phyloP scores from a whole-genome alignment of 768 basidiomycete genomes.

The Harrya chromipes region DNA sequence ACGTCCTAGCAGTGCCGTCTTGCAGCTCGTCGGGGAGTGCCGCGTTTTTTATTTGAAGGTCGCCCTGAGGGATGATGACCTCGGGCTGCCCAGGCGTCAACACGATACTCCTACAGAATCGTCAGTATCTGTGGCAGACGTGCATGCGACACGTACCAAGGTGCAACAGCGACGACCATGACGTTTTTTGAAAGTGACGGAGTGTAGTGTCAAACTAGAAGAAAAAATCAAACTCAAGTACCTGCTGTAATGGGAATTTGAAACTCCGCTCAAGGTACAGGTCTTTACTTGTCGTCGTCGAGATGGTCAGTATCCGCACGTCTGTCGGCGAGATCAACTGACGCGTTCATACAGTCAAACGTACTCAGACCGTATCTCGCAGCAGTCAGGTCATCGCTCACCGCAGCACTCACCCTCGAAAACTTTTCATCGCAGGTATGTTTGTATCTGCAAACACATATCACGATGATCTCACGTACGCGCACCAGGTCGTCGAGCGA shows the following conservation, averaged over 20 bases:
- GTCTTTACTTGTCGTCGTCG: slow-evolving; percentile 14
- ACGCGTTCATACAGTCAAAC: slow-evolving; percentile 66
- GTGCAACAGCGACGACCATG: slow-evolving; percentile 61
- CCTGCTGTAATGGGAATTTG: slow-evolving; percentile 11
- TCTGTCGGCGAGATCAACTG: slow-evolving; percentile 1
- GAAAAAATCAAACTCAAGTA: not conserved
- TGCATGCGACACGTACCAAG: slow-evolving; percentile 50
- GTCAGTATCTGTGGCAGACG: slow-evolving; percentile 4
- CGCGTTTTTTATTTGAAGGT: slow-evolving; percentile 79
- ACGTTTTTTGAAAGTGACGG: slow-evolving; percentile 17
- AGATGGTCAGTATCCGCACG: slow-evolving; percentile 49
- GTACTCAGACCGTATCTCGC: slow-evolving; percentile 93
- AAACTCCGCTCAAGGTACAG: slow-evolving; percentile 44
- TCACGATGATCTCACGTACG: slow-evolving; percentile 9
- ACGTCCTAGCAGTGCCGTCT: slow-evolving; percentile 57
- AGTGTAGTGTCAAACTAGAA: not conserved
- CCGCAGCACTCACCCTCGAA: slow-evolving; percentile 96
- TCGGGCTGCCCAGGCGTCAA: slow-evolving; percentile 57
- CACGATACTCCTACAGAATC: slow-evolving; percentile 52
- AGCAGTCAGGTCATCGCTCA: slow-evolving; percentile 92
- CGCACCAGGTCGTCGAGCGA: slow-evolving; percentile 80
- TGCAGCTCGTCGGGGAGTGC: slow-evolving; percentile 72
- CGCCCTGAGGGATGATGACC: slow-evolving; percentile 56
- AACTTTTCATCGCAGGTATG: slow-evolving; percentile 87
- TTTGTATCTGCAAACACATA: slow-evolving; percentile 3